Percentiles rank a stretch among this genome's conserved stretches.
These are phyloP conservation scores for Centaurea solstitialis DNA, from an alignment of 129 eudicot genomes.

Conservation along the genomic window DNA sequence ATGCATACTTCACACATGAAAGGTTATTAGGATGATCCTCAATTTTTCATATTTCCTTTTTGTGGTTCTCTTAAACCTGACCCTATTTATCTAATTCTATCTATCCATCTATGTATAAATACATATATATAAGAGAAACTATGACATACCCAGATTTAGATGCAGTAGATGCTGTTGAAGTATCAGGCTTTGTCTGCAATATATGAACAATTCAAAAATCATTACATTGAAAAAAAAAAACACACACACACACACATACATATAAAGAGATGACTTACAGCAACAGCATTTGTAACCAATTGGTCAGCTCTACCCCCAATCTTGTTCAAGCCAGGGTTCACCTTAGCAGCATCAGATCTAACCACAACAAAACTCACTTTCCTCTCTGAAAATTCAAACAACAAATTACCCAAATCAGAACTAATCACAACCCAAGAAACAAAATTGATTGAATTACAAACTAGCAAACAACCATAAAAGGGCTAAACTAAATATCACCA, in stretches of 20 bases:
- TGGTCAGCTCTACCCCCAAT: conserved; percentile 21
- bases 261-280: conserved; percentile 30
- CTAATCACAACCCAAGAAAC: background rate
- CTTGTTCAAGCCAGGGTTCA: conserved; percentile 11
- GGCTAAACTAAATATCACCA: background rate
- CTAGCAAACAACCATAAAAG: background rate
- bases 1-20: no score
- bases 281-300: conserved; percentile 50
- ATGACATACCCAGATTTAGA: conserved; percentile 36
- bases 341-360: conserved; percentile 35
- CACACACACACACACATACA: background rate
- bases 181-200: conserved; percentile 33
- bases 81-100: no score
- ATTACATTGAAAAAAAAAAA: background rate
- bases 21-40: no score
- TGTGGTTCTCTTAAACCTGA: no score
- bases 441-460: background rate
- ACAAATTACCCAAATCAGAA: background rate
- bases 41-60: no score
- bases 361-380: conserved; percentile 35
- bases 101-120: background rate
- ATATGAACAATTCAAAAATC: background rate
- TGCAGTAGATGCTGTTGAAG: conserved; percentile 18
- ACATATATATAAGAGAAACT: background rate
- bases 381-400: conserved; percentile 30